Conservation (phyloP, 1,284 basidiomycete species). For the Rhodotorula sp. region DNA sequence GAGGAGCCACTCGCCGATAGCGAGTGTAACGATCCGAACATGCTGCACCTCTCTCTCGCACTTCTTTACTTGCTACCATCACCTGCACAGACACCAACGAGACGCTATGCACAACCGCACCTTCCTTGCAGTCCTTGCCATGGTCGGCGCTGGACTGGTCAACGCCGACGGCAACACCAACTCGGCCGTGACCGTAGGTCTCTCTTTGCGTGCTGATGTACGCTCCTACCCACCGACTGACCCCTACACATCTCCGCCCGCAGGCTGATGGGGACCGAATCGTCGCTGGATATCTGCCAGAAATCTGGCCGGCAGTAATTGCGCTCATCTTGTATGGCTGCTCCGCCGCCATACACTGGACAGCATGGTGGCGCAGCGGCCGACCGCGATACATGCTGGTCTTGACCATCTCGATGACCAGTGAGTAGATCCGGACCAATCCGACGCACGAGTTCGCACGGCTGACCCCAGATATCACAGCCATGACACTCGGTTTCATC, state of each 20-base stretch:
- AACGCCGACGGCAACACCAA: not conserved
- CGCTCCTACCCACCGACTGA: not conserved
- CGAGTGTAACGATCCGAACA: too few species aligned
- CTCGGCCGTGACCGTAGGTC: not conserved
- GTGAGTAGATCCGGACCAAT: slow-evolving; percentile 5
- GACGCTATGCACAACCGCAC: not conserved
- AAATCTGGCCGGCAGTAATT: slow-evolving; percentile 12
- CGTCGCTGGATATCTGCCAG: slow-evolving; percentile 31
- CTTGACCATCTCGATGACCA: slow-evolving; percentile 31
- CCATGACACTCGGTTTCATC: slow-evolving; percentile 18
- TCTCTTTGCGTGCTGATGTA: too few species aligned
- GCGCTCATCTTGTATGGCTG: slow-evolving; percentile 22
- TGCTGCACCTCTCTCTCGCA: too few species aligned
- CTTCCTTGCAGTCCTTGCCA: not conserved
- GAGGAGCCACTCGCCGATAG: too few species aligned
- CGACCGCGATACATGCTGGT: slow-evolving; percentile 32
- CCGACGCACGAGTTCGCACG: too few species aligned
- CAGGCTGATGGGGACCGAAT: slow-evolving; percentile 16
- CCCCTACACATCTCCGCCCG: not conserved
- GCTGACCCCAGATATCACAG: not conserved
- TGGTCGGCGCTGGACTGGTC: not conserved
- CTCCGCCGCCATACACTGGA: slow-evolving; percentile 18
- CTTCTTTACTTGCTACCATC: too few species aligned
- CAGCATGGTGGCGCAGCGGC: slow-evolving; percentile 19
- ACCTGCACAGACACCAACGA: too few species aligned